Evolutionary conservation across 2,329 filamentous ascomycete genomes (phyloP).

Genomic region (Arachnomyces sp.): DNA sequence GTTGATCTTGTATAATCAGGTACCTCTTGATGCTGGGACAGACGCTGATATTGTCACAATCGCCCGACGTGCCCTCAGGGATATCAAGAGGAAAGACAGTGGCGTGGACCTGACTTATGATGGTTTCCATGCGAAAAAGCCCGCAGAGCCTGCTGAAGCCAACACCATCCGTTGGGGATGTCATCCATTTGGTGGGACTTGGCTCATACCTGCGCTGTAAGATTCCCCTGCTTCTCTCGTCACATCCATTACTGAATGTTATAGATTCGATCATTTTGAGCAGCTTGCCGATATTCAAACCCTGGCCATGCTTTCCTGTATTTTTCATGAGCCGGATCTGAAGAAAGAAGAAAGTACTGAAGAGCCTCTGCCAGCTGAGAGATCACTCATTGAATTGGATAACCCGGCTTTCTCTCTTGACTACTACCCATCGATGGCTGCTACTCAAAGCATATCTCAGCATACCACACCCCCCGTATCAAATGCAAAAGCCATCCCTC

Average conservation of each 20-base stretch:
- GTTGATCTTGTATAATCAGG: conserved; percentile 66
- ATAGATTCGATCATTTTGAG: conserved; percentile 50
- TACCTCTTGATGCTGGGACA: conserved; percentile 58
- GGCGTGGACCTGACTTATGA: conserved; percentile 26
- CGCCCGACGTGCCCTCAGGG: conserved; percentile 52
- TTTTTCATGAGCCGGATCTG: conserved; percentile 45
- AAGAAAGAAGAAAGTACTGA: conserved; percentile 26
- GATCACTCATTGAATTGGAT: conserved; percentile 31
- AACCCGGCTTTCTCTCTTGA: conserved; percentile 40
- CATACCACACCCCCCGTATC: conserved; percentile 27
- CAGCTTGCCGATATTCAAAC: conserved; percentile 54
- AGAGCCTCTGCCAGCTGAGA: conserved; percentile 10
- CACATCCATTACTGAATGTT: not conserved
- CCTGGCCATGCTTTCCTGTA: conserved; percentile 57
- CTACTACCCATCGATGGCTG: conserved; percentile 36
- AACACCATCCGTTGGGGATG: conserved; percentile 48
- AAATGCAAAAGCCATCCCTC: conserved; percentile 6
- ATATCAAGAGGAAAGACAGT: conserved; percentile 31
- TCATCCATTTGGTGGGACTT: conserved; percentile 47
- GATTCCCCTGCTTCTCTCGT: conserved; percentile 3
- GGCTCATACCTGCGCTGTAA: conserved; percentile 47
- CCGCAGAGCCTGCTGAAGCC: conserved; percentile 28
- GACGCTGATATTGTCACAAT: conserved; percentile 59
- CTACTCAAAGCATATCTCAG: conserved; percentile 35
- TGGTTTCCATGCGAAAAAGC: conserved; percentile 24